Evolutionary conservation across 139 green algal genomes (phyloP).

Genomic region (Mesotaenium endlicherianum): DNA sequence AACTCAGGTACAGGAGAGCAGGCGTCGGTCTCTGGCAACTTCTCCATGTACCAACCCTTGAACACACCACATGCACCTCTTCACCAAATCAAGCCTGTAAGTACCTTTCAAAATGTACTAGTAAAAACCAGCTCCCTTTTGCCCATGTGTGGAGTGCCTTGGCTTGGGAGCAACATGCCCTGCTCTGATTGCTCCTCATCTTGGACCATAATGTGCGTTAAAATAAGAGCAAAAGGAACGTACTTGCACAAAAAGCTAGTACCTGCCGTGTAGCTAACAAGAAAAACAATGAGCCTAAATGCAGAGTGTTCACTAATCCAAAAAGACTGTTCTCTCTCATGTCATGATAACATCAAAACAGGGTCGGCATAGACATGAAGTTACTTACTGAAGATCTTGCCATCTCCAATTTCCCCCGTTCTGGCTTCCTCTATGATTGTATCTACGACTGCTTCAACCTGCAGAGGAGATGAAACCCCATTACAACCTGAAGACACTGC

Average conservation of each 20-base stretch:
- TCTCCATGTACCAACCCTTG: background rate
- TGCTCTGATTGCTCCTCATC: too few relatives aligned
- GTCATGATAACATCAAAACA: background rate
- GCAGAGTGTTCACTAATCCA: background rate
- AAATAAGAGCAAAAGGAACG: background rate
- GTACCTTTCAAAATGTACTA: too few relatives aligned
- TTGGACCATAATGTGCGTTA: too few relatives aligned
- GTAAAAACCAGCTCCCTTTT: too few relatives aligned
- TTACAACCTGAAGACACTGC: background rate
- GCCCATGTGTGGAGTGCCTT: too few relatives aligned
- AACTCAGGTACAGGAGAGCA: background rate
- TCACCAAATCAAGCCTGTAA: too few relatives aligned
- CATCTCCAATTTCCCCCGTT: slow-evolving; percentile 47
- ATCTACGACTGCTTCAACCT: slow-evolving; percentile 43
- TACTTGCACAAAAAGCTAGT: background rate
- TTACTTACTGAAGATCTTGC: slow-evolving; percentile 48
- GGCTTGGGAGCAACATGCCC: too few relatives aligned
- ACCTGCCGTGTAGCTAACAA: background rate
- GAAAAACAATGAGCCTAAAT: background rate
- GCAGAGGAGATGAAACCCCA: background rate
- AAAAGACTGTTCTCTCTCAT: background rate
- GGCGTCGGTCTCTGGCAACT: background rate
- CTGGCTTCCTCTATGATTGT: slow-evolving; percentile 35
- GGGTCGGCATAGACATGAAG: background rate
- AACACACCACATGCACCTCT: too few relatives aligned